These are phyloP conservation scores for Leccinum cinnamomeum DNA, from an alignment of 1,284 basidiomycete genomes.

Conservation along the genomic window DNA sequence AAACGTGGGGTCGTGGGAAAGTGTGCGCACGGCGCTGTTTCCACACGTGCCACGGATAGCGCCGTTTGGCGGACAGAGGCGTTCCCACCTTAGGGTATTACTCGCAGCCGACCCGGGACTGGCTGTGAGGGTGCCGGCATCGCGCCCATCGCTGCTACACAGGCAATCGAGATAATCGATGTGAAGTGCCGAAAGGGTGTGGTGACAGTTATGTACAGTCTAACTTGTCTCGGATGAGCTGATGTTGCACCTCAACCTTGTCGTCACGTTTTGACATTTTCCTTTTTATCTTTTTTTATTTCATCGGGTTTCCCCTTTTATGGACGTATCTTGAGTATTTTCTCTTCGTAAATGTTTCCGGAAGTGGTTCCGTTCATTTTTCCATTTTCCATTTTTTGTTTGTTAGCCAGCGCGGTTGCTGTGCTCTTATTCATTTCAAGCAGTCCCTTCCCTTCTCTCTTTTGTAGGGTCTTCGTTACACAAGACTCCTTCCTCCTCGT, in stretches of 20 bases:
- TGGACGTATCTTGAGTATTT: constrained; percentile 19
- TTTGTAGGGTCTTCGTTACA: constrained; percentile 29
- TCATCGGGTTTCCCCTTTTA: constrained; percentile 5
- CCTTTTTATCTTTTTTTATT: constrained; percentile 12
- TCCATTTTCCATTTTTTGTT: constrained; percentile 11
- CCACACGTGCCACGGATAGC: constrained; percentile 18
- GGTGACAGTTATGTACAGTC: constrained; percentile 14
- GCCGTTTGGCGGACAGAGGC: background rate
- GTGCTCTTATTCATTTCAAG: constrained; percentile 35
- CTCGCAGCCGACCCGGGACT: constrained; percentile 3
- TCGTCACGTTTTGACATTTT: constrained; percentile 23
- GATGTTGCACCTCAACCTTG: constrained; percentile 16
- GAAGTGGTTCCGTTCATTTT: constrained; percentile 12
- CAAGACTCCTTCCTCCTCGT: constrained; percentile 33
- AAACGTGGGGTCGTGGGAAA: constrained; percentile 62
- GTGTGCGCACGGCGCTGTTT: constrained; percentile 17
- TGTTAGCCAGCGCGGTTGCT: constrained; percentile 20
- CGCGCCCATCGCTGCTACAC: constrained; percentile 1
- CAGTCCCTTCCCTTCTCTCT: constrained; percentile 23
- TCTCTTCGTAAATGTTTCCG: constrained; percentile 8
- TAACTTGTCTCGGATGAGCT: constrained; percentile 32
- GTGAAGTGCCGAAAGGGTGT: constrained; percentile 12
- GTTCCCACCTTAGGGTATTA: constrained; percentile 10
- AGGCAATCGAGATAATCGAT: constrained; percentile 14
- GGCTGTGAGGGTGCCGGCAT: constrained; percentile 26